These are phyloP conservation scores for Geotrichum klebahnii DNA, from an alignment of 1,139 yeast species.

Conservation along the genomic window DNA sequence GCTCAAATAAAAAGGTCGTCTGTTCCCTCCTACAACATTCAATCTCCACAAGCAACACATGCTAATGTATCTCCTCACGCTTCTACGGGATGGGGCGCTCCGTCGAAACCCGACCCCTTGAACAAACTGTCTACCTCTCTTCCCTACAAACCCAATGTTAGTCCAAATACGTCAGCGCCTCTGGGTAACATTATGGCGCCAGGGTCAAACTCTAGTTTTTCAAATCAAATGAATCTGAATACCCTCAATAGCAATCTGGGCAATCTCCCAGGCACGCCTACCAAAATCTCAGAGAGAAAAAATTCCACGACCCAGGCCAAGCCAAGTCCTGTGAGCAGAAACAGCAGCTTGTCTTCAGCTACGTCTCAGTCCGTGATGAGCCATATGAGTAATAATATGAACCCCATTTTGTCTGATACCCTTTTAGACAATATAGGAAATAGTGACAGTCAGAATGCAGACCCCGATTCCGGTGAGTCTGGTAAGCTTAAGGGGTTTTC, in stretches of 20 bases:
- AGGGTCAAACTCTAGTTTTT: too few relatives aligned
- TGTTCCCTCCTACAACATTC: too few relatives aligned
- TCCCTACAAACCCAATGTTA: too few relatives aligned
- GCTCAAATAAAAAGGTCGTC: too few relatives aligned
- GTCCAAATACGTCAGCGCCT: too few relatives aligned
- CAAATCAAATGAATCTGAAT: too few relatives aligned
- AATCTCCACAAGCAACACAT: neutral
- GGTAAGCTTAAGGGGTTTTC: neutral
- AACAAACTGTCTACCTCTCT: neutral
- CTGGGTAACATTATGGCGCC: too few relatives aligned
- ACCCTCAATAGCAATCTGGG: too few relatives aligned
- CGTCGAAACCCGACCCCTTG: neutral
- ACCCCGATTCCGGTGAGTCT: neutral
- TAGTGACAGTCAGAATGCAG: too few relatives aligned
- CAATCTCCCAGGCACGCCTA: neutral
- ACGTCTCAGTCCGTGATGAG: conserved; percentile 7
- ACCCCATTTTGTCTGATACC: neutral
- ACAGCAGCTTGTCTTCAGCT: conserved; percentile 8
- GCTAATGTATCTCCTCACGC: too few relatives aligned
- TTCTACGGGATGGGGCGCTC: neutral
- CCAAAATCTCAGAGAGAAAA: neutral
- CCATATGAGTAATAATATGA: conserved; percentile 1
- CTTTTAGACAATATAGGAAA: too few relatives aligned
- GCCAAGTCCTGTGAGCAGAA: neutral
- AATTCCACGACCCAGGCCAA: neutral